A percentile compares a stretch with the other conserved stretches of the same genome.
phyloP scores from a whole-genome alignment of 257 asterid species.

The Datura wrightii region DNA sequence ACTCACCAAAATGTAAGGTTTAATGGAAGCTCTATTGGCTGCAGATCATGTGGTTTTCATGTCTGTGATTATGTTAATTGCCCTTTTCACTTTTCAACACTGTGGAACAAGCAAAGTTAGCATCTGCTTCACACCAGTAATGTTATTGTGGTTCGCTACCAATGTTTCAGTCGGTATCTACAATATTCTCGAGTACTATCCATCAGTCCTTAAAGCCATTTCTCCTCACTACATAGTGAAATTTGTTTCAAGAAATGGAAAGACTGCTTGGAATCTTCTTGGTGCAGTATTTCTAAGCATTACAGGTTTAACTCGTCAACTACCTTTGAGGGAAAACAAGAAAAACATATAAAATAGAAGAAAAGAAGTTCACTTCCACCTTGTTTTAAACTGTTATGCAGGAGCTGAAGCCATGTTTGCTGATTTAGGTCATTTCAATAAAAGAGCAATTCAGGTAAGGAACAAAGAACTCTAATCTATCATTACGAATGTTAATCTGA shows the following conservation, averaged over 20 bases:
- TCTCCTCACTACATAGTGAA: slow-evolving; percentile 64
- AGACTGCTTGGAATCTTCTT: slow-evolving; percentile 60
- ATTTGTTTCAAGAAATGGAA: slow-evolving; percentile 50
- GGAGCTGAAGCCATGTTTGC: slow-evolving; percentile 90
- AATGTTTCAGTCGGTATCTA: slow-evolving; percentile 63
- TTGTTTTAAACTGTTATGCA: slow-evolving; percentile 32
- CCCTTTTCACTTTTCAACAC: slow-evolving; percentile 63
- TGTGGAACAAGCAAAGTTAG: slow-evolving; percentile 75
- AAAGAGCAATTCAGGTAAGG: slow-evolving; percentile 65
- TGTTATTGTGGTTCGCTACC: slow-evolving; percentile 67
- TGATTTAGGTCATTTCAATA: slow-evolving; percentile 81
- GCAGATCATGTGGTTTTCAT: slow-evolving; percentile 69
- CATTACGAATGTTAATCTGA: not conserved
- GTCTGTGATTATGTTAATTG: slow-evolving; percentile 56
- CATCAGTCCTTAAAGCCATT: slow-evolving; percentile 56
- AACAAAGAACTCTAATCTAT: not conserved
- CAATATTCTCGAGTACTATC: slow-evolving; percentile 54
- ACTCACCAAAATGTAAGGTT: not conserved
- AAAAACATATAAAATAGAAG: not conserved
- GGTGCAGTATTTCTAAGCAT: slow-evolving; percentile 74
- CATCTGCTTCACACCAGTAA: slow-evolving; percentile 65
- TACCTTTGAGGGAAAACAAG: not conserved
- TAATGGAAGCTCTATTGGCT: not conserved
- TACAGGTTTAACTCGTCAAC: slow-evolving; percentile 49
- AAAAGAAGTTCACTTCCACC: not conserved